Base-by-base conservation (phyloP, 129 eudicot species). In the Centella asiatica region DNA sequence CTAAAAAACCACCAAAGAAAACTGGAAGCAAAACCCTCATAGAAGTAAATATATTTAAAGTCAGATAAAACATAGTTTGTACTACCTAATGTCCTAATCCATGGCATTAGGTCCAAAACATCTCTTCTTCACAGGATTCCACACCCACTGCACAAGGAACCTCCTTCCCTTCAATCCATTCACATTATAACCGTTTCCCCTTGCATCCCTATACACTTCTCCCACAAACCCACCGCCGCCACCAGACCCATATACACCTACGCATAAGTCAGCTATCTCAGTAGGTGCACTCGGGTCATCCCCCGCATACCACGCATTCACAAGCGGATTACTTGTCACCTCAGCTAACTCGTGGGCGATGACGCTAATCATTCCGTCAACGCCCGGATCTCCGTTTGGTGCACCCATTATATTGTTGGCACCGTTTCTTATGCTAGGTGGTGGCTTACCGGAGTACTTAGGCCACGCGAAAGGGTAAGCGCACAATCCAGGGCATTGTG, bases 21-120 rank as follows among this genome's bases (percentile, higher is more conserved):
- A 57, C 37, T 10, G 18, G 20, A 34, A 18, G 42, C 4, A 14
- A 34, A 57, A 24, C 45, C 9, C 63, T 18, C 19, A 42, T 46
- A 46, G 11, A 11, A 57, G 14, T 11, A 1, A 34, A 20, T 57
- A 33, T 45, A 57, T 33, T 33, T 23, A 7, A 22, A 57, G 20
- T 32, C 36, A 14, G 10, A 33, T 0, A 11, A 20, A 20, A 9
- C 46, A 33, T 19, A 56, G 11, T 7, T 58, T 19, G 5, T 5
- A 34, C 48, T 50, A 32, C 48, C 59, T 65, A 78, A 62, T 72
- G 79, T 76, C 48, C 59, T 65, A 78, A 62, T 72, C 81, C 78
- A 73, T 34, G 6, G 85, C 90, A 80, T 77, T 83, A 39, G 90
- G 86, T 54, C 90, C 90, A 69, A 74, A 80, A 70, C 92, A 84